Percentiles rank a stretch among this genome's conserved stretches.
phyloP scores from a whole-genome alignment of 257 asterid genomes.

The Solanum raphanifolium region DNA sequence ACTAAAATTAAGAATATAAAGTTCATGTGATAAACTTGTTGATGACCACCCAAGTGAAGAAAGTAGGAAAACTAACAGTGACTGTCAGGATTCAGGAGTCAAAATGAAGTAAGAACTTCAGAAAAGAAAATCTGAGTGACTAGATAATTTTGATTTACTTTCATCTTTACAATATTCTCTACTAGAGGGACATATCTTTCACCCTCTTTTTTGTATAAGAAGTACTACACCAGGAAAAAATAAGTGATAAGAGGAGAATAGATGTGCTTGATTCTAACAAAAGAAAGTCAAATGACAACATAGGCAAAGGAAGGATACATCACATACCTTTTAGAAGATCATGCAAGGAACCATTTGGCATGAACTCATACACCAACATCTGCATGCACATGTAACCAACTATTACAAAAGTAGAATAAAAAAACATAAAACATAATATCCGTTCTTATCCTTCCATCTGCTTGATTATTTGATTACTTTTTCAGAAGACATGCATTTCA shows the following conservation, averaged over 20 bases:
- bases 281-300: not conserved
- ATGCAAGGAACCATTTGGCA: slow-evolving; percentile 2
- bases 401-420: not conserved
- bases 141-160: not conserved
- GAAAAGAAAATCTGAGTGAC: not conserved
- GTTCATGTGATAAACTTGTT: not conserved
- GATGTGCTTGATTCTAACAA: not conserved
- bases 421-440: not conserved
- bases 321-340: not conserved
- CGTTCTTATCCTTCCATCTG: not conserved
- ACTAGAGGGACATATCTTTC: not conserved
- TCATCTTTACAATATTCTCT: not conserved
- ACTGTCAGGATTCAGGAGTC: not conserved
- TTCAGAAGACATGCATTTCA: not conserved
- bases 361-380: slow-evolving; percentile 4
- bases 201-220: not conserved
- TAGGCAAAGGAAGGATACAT: not conserved
- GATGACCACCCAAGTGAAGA: not conserved
- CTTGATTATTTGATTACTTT: not conserved
- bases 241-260: not conserved
- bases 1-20: not conserved
- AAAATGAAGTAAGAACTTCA: not conserved
- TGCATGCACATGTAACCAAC: not conserved
- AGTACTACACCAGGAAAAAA: not conserved
- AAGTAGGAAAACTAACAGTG: not conserved